A percentile compares a stretch with the other conserved stretches of the same genome.
Evolutionary conservation across 768 basidiomycete species (phyloP).

Genomic region (Amanita muscaria): DNA sequence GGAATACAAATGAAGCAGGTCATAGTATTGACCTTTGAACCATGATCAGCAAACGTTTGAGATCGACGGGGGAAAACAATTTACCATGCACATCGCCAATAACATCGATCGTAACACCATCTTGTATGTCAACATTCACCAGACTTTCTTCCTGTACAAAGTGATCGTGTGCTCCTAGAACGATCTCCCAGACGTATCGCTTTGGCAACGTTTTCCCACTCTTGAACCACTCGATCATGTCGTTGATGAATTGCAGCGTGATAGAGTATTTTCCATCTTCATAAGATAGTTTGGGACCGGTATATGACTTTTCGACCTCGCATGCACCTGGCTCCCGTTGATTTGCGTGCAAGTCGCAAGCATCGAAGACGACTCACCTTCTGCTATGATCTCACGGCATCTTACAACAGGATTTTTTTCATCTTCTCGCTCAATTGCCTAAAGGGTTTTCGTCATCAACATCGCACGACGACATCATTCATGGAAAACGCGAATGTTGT

Average conservation of each 20-base stretch:
- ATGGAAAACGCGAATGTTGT: too few relatives aligned
- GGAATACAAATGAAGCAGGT: constrained; percentile 78
- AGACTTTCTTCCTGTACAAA: constrained; percentile 75
- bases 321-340: constrained; percentile 54
- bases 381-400: constrained; percentile 69
- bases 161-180: constrained; percentile 72
- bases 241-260: constrained; percentile 67
- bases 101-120: constrained; percentile 81
- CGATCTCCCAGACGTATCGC: constrained; percentile 93
- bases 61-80: constrained; percentile 13
- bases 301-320: constrained; percentile 63
- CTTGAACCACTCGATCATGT: constrained; percentile 91
- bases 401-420: constrained; percentile 71
- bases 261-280: constrained; percentile 66
- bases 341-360: background rate
- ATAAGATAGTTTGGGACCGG: constrained; percentile 61
- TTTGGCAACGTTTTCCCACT: constrained; percentile 85
- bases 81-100: constrained; percentile 94
- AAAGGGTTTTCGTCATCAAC: background rate
- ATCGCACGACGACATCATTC: too few relatives aligned
- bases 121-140: constrained; percentile 64
- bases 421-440: constrained; percentile 92
- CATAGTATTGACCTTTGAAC: constrained; percentile 85
- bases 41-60: constrained; percentile 1
- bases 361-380: constrained; percentile 39